Evolutionary conservation across 495 filamentous ascomycete genomes (phyloP).

Genomic region (Annulohypoxylon nitens): DNA sequence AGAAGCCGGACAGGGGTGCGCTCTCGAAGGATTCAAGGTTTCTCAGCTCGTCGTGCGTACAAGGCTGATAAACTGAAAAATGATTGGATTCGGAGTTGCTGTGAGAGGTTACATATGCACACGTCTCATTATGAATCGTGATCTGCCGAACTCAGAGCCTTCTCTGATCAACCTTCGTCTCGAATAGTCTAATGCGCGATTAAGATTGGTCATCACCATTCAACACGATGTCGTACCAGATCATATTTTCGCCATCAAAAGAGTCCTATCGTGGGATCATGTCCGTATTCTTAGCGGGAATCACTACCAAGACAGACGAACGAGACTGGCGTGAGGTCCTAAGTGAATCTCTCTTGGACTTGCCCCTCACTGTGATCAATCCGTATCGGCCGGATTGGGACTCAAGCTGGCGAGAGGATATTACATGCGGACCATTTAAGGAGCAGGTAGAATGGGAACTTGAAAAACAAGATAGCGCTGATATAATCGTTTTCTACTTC

Average conservation of each 20-base stretch:
- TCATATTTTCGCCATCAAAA: slow-evolving; percentile 52
- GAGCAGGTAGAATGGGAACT: slow-evolving; percentile 73
- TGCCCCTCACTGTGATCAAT: slow-evolving; percentile 70
- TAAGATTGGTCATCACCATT: not conserved
- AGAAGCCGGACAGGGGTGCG: not conserved
- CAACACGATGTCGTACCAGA: slow-evolving; percentile 42
- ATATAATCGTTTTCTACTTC: slow-evolving; percentile 69
- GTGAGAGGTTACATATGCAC: not conserved
- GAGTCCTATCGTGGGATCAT: slow-evolving; percentile 42
- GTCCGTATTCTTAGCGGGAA: slow-evolving; percentile 61
- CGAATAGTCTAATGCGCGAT: not conserved
- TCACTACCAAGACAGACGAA: slow-evolving; percentile 47
- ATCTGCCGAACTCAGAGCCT: slow-evolving; percentile 11
- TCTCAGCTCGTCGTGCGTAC: not conserved
- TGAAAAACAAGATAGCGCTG: slow-evolving; percentile 63
- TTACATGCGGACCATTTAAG: slow-evolving; percentile 57
- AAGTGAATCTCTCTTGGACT: slow-evolving; percentile 49
- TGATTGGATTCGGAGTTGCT: slow-evolving; percentile 1
- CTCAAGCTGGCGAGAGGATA: slow-evolving; percentile 62
- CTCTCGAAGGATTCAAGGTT: not conserved
- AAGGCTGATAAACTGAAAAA: slow-evolving; percentile 9
- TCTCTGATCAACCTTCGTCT: slow-evolving; percentile 10
- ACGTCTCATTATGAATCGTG: not conserved
- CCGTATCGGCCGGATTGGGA: slow-evolving; percentile 69
- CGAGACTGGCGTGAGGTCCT: slow-evolving; percentile 60